Percentiles rank a stretch among this genome's conserved stretches.
Evolutionary conservation across 129 eudicot species (phyloP).

Genomic region (Heracleum sosnowskyi): DNA sequence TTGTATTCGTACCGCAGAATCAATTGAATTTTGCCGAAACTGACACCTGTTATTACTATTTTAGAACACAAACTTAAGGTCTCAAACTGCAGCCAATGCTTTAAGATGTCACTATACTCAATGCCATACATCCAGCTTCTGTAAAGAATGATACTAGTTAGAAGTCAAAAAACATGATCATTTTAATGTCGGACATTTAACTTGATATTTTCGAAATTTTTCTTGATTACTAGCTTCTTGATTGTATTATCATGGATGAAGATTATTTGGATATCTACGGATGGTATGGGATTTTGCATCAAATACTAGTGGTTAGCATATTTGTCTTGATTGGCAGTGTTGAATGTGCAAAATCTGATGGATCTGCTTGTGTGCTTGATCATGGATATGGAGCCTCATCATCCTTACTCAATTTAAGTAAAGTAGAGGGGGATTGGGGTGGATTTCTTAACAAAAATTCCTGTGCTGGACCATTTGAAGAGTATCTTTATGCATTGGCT

Average conservation of each 20-base stretch:
- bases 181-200: neutral
- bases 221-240: constrained; percentile 1
- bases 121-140: neutral
- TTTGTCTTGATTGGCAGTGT: constrained; percentile 12
- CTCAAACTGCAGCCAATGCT: neutral
- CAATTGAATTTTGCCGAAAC: constrained; percentile 2
- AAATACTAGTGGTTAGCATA: constrained; percentile 1
- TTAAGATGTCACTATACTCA: neutral
- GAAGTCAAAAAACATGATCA: neutral
- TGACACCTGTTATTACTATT: neutral
- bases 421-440: constrained; percentile 32
- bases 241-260: neutral
- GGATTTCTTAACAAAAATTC: constrained; percentile 28
- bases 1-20: neutral
- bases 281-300: neutral
- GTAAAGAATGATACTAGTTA: neutral
- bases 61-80: neutral
- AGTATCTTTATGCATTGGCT: constrained; percentile 40
- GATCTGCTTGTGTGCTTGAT: constrained; percentile 18
- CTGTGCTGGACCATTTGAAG: constrained; percentile 26
- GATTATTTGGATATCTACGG: neutral
- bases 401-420: constrained; percentile 3
- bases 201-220: neutral
- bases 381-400: constrained; percentile 21
- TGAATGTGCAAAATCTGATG: constrained; percentile 16